Evolutionary conservation across 305 asterid species (phyloP).

Genomic region (Lippia alba): DNA sequence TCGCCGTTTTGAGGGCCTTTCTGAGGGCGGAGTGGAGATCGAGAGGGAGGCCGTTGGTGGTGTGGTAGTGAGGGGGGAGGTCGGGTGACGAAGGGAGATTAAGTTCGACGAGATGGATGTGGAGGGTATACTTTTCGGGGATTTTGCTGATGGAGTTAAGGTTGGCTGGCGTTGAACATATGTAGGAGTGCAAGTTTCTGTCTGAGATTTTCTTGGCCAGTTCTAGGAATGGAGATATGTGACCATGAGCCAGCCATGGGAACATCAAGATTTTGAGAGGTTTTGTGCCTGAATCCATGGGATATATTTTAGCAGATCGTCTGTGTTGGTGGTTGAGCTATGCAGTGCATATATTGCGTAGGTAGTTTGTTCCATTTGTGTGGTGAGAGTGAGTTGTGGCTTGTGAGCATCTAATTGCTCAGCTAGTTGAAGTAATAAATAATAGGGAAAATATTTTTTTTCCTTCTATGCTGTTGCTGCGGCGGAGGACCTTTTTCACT

Average conservation of each 20-base stretch:
- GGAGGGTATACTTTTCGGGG: constrained; percentile 19
- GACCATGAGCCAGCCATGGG: constrained; percentile 63
- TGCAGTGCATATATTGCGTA: no score
- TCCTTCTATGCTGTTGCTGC: no score
- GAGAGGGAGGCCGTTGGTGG: constrained; percentile 53
- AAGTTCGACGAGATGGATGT: constrained; percentile 41
- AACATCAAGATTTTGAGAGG: constrained; percentile 40
- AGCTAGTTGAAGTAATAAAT: no score
- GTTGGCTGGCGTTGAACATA: constrained; percentile 50
- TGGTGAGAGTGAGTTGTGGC: no score
- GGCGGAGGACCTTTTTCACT: no score
- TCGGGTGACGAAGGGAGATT: constrained; percentile 38
- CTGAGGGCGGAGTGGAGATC: constrained; percentile 43
- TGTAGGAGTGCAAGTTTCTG: constrained; percentile 33
- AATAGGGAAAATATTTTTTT: no score
- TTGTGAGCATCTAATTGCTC: no score
- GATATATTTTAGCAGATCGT: no score
- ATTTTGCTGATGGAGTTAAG: constrained; percentile 42
- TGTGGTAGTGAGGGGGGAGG: constrained; percentile 48
- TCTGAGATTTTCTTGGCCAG: constrained; percentile 44
- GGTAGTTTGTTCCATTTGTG: no score
- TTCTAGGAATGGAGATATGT: constrained; percentile 49
- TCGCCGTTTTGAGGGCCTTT: constrained; percentile 36
- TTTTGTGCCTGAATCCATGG: constrained; percentile 32
- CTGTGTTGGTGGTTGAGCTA: no score